Evolutionary conservation across 768 basidiomycete species (phyloP).

Genomic region (Xerocomus potaroensis): DNA sequence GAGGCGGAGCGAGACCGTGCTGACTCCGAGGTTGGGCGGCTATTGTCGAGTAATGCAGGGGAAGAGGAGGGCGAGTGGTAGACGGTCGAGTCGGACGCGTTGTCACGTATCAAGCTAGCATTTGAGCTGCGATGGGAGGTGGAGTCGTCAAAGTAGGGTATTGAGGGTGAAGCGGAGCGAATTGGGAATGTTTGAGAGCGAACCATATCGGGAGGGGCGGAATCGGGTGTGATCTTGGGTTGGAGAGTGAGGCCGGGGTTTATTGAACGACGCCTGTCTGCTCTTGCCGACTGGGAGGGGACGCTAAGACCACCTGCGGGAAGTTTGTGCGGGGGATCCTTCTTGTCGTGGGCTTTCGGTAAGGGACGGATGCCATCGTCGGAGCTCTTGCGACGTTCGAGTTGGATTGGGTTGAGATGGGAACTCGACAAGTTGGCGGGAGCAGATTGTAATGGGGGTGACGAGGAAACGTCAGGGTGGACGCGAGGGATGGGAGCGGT

Average conservation of each 20-base stretch:
- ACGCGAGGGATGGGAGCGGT: neutral
- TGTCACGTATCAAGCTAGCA: constrained; percentile 24
- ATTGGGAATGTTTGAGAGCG: constrained; percentile 29
- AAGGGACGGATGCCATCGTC: constrained; percentile 41
- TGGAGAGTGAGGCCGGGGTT: constrained; percentile 46
- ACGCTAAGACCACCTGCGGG: constrained; percentile 21
- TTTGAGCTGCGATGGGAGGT: constrained; percentile 21
- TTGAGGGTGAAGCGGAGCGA: constrained; percentile 22
- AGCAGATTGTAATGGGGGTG: constrained; percentile 13
- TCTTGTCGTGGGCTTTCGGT: constrained; percentile 17
- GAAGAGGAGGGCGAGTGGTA: constrained; percentile 40
- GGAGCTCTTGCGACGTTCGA: constrained; percentile 39
- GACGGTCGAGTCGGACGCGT: constrained; percentile 23
- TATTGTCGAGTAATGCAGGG: constrained; percentile 29
- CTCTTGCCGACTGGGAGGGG: constrained; percentile 31
- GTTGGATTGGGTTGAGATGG: constrained; percentile 12
- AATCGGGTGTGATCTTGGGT: constrained; percentile 11
- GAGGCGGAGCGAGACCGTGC: constrained; percentile 38
- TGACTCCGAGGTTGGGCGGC: constrained; percentile 37
- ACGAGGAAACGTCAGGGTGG: too few relatives aligned
- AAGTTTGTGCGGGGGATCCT: constrained; percentile 5
- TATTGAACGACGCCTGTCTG: constrained; percentile 50
- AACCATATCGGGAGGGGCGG: constrained; percentile 24
- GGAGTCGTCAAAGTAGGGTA: constrained; percentile 11
- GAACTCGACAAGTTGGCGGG: constrained; percentile 10